Conservation (phyloP, 1,139 yeast species). For the Nakaseomyces bracarensis region DNA sequence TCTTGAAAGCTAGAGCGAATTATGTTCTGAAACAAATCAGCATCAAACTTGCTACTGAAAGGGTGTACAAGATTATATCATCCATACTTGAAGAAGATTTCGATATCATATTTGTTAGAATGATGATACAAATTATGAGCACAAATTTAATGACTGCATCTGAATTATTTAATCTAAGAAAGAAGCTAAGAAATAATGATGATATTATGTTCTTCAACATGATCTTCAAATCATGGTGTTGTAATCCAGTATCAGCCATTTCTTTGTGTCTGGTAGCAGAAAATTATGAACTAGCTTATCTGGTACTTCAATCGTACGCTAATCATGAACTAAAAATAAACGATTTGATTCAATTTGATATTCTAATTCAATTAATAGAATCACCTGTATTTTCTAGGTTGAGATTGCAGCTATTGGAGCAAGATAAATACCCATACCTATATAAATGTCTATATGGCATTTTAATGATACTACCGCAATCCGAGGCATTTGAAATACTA, state of each 20-base stretch:
- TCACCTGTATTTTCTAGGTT: conserved; percentile 87
- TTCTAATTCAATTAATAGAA: conserved; percentile 69
- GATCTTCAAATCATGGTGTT: conserved; percentile 86
- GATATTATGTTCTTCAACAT: conserved; percentile 70
- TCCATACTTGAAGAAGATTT: conserved; percentile 58
- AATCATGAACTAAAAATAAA: conserved; percentile 63
- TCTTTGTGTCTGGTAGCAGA: conserved; percentile 82
- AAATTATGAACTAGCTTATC: conserved; percentile 80
- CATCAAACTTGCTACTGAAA: conserved; percentile 69
- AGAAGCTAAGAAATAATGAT: conserved; percentile 51
- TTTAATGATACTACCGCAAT: conserved; percentile 90
- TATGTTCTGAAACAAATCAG: conserved; percentile 80
- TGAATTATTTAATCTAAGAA: conserved; percentile 64
- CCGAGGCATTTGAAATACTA: conserved; percentile 78
- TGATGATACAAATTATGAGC: conserved; percentile 80
- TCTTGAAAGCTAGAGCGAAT: conserved; percentile 67
- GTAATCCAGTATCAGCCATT: conserved; percentile 81
- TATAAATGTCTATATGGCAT: conserved; percentile 88
- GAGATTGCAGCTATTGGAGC: conserved; percentile 80
- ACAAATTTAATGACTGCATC: conserved; percentile 84
- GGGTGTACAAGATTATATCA: conserved; percentile 74
- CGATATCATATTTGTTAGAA: conserved; percentile 65
- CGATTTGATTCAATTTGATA: conserved; percentile 68
- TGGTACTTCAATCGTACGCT: conserved; percentile 65
- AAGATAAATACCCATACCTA: conserved; percentile 70